These are phyloP conservation scores for Sanghuangporus baumii DNA, from an alignment of 1,284 basidiomycete species.

Conservation along the genomic window DNA sequence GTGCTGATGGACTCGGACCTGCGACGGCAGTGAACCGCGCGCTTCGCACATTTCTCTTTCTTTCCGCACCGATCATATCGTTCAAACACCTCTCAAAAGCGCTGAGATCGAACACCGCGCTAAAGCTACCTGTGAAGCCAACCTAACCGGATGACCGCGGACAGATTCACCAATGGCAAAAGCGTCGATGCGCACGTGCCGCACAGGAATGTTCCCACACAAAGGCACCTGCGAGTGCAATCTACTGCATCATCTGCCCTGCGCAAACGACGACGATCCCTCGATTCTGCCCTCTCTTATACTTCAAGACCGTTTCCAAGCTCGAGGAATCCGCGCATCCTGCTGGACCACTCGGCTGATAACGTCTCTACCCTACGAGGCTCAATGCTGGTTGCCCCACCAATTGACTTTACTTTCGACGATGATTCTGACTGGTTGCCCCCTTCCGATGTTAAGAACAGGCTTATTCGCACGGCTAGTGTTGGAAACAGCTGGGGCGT, in stretches of 20 bases:
- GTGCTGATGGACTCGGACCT: background rate
- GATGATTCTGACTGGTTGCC: conserved; percentile 58
- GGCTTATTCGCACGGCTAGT: conserved; percentile 56
- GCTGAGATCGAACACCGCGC: background rate
- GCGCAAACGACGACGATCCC: conserved; percentile 2
- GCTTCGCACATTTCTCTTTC: background rate
- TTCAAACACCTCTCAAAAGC: background rate
- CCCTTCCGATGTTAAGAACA: conserved; percentile 30
- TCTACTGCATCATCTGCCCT: background rate
- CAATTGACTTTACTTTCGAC: conserved; percentile 57
- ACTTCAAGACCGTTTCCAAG: background rate
- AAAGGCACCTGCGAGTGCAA: background rate
- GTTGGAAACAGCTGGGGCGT: conserved; percentile 75
- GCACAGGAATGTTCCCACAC: background rate
- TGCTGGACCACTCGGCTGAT: background rate
- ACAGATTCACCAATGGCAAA: background rate
- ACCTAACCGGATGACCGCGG: background rate
- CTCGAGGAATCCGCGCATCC: conserved; percentile 13
- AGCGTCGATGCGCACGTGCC: background rate
- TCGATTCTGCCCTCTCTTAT: background rate
- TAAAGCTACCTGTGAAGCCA: background rate
- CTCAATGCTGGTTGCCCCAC: conserved; percentile 51
- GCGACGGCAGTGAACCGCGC: background rate
- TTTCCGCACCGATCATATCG: background rate
- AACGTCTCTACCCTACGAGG: background rate